These are phyloP conservation scores for Ophiostoma australiae DNA, from an alignment of 2,329 filamentous ascomycete genomes.

Conservation along the genomic window DNA sequence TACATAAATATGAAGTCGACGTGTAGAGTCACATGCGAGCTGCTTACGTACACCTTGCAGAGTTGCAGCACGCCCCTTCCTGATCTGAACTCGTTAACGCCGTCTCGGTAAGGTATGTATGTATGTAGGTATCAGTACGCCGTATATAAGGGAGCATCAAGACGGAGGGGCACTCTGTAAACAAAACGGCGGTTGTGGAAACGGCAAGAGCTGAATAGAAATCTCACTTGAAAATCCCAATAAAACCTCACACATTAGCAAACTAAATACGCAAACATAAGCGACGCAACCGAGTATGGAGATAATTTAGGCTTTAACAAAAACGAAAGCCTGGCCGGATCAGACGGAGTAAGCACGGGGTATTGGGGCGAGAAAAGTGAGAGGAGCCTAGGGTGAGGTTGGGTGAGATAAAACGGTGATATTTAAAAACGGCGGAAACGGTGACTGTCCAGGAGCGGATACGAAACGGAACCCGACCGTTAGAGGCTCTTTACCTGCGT, in stretches of 20 bases:
- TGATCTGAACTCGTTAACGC: constrained; percentile 5
- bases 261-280: not conserved
- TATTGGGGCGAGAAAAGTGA: constrained; percentile 9
- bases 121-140: too few species aligned
- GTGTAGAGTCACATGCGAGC: not conserved
- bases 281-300: constrained; percentile 3
- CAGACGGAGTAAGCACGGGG: constrained; percentile 6
- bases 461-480: not conserved
- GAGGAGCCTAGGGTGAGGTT: not conserved
- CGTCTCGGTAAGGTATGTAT: not conserved
- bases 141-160: not conserved
- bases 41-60: constrained; percentile 6
- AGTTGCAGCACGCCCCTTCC: not conserved
- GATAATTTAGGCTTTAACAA: constrained; percentile 16
- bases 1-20: not conserved
- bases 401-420: not conserved
- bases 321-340: not conserved
- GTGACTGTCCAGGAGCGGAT: not conserved
- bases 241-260: not conserved
- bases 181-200: not conserved
- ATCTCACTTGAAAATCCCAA: not conserved
- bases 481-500: constrained; percentile 2
- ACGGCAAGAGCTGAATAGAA: not conserved
- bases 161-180: not conserved
- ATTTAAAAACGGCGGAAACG: not conserved